Base-by-base conservation (phyloP, 257 asterid species). In the Oldenlandia corymbosa region DNA sequence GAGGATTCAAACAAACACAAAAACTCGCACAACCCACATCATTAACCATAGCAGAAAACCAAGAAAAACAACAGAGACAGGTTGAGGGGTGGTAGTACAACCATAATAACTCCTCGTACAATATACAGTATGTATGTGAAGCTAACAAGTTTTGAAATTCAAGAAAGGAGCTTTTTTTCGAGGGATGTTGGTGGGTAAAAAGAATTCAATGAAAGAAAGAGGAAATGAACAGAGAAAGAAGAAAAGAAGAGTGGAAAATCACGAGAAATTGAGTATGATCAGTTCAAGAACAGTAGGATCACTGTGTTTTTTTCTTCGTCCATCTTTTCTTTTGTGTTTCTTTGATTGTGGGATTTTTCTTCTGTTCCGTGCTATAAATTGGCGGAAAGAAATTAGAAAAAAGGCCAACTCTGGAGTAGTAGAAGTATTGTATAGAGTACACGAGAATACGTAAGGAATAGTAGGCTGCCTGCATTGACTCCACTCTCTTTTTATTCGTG, bases 371-470 rank as follows among this genome's bases (percentile, higher is more conserved):
- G 2, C 41, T 48, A 24, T 18, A 50, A 66, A 16, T 41, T 56
- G 71, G 71, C 71, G 64, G 57, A 66, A 66, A 66, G 60, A 54
- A 28, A 54, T 42, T 27, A 52, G 27, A 53, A 27, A 54, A 54
- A 54, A 54, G 28, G 41, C 12, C 2, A 32, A n/a, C n/a, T n/a
- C n/a, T n/a, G n/a, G n/a, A n/a, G n/a, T n/a, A n/a, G n/a, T n/a
- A n/a, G n/a, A n/a, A n/a, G n/a, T n/a, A n/a, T n/a, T n/a, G n/a
- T n/a, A n/a, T n/a, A n/a, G n/a, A n/a, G n/a, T n/a, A n/a, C n/a
- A n/a, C n/a, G n/a, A n/a, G n/a, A n/a, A n/a, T n/a, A n/a, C n/a
- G n/a, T n/a, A n/a, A n/a, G n/a, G n/a, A n/a, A n/a, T n/a, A n/a
- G n/a, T 14, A 10, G 17, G 14, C 61, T 56, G 61, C 43, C 54